A percentile compares a stretch with the other conserved stretches of the same genome.
These are phyloP conservation scores for Phaseolus lunatus DNA, from an alignment of 306 rosid genomes.

Conservation along the genomic window DNA sequence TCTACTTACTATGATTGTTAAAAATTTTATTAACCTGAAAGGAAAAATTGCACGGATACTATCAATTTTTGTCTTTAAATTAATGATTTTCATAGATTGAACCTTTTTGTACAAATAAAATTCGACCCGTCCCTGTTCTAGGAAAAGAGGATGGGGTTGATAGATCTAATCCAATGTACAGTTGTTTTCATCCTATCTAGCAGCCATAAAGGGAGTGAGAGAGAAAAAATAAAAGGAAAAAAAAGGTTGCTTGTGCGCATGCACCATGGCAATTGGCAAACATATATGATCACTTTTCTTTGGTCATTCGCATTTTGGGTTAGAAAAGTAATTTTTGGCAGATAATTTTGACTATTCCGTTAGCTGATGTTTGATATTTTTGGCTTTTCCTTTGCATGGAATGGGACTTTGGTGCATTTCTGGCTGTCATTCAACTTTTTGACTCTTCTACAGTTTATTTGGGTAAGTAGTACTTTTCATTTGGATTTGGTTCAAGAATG, in stretches of 20 bases:
- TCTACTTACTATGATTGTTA: constrained; percentile 14
- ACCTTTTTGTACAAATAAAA: constrained; percentile 31
- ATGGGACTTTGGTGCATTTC: constrained; percentile 54
- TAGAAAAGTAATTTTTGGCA: constrained; percentile 43
- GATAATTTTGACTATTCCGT: constrained; percentile 55
- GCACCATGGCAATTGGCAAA: constrained; percentile 47
- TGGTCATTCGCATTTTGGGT: constrained; percentile 30
- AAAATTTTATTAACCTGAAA: neutral
- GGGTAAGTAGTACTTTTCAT: constrained; percentile 61
- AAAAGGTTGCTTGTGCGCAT: constrained; percentile 44
- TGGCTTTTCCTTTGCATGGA: constrained; percentile 66
- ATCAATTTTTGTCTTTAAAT: neutral
- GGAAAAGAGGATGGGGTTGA: constrained; percentile 39
- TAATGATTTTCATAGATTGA: neutral
- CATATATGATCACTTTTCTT: constrained; percentile 44
- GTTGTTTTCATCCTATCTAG: constrained; percentile 42
- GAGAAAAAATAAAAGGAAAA: constrained; percentile 23
- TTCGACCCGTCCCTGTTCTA: constrained; percentile 37
- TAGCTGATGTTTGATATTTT: constrained; percentile 50
- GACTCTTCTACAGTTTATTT: constrained; percentile 75
- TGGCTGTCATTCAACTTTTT: constrained; percentile 51
- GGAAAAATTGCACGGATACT: neutral
- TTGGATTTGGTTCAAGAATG: neutral
- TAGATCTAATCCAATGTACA: constrained; percentile 45
- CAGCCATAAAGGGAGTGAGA: constrained; percentile 37